Base-by-base conservation (phyloP, 352 stramenopile species). In the Pythium scleroteichum region DNA sequence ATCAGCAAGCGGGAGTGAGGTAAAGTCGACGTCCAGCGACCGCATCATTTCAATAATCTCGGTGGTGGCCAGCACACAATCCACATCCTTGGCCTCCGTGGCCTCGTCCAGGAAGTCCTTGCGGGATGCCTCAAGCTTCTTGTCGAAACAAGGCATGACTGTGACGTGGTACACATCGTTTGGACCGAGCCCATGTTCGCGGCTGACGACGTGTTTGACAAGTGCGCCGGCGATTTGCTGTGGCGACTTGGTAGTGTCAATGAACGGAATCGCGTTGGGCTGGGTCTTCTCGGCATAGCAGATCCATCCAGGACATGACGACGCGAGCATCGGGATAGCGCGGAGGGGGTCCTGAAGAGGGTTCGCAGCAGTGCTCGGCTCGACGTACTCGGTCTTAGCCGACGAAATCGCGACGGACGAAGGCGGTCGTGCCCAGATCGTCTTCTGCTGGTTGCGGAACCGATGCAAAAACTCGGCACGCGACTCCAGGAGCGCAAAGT, bases 111-210 rank as follows among this genome's bases (percentile, higher is more conserved):
- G 51, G 54, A 96, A 96, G 65, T 95, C 79, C 60, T 95, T 96
- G 8, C 97, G 87, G 12, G 93, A 98, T 0, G 96, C 96, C 75
- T 99, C 97, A 8, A 99, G 77, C 68, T 99, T 99, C 79, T 99
- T 99, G 71, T 99, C 97, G 64, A 98, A 98, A 82, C 97, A 99
- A 29, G 97, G 97, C 96, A 99, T 99, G 35, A 99, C 80, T 2
- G 95, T 93, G 52, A 98, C 90, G 75, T 99, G 91, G 70, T 97
- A 98, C 8, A 98, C 85, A 33, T 97, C 75, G 24, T 63, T 74
- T 12, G 78, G 61, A 0, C 52, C 35, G 26, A 88, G 39, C 8
- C 71, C 72, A 38, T 86, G 74, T 33, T 94, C 84, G n/a, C 76
- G 56, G 46, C 76, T 75, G 8, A 94, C 72, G 39, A 94, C 76